Base-by-base conservation (phyloP, 352 stramenopile species). In the Pelagophyceae sp. region DNA sequence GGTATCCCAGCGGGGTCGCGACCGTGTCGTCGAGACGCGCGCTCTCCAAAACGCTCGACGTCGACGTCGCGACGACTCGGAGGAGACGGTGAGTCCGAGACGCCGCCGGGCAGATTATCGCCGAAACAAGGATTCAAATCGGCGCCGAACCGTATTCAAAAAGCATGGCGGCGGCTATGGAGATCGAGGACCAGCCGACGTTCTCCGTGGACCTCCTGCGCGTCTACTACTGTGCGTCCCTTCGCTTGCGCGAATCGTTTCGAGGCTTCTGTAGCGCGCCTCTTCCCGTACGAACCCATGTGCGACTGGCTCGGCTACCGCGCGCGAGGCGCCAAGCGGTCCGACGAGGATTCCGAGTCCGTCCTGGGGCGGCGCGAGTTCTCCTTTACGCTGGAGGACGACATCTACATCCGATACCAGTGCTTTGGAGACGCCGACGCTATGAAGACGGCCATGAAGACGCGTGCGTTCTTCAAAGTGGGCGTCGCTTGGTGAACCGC, bases 371-470 rank as follows among this genome's bases (percentile, higher is more conserved):
- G 92, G 33, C 89, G 96, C 32, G 96, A 99, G 87, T 96, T 98
- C 77, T 98, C 92, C 76, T 99, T 98, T 81, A 99, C 96, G 38
- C 88, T 95, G 11, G 94, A 97, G 72, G 95, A 98, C 83, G 96
- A 99, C 89, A 95, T 97, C 65, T 99, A 99, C 88, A 98, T 99
- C 80, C 95, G 96, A 19, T 99, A 99, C 87, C 96, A 98, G 80
- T 86, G 86, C 80, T 97, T 96, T 83, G 86, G 89, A 83, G 91
- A 92, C 80, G 88, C 89, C 19, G 86, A 89, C 40, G 91, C 95
- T 80, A 89, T 96, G 83, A 87, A 89, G 75, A 82, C 83, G 37
- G 85, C 87, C 74, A 94, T 96, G 85, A 88, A 83, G 29, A 23
- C 31, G 70, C 25, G 33, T 67, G 63, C 35, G 31, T 38, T 20